phyloP scores from a whole-genome alignment of 768 basidiomycete genomes.

The Pholiota microspora region DNA sequence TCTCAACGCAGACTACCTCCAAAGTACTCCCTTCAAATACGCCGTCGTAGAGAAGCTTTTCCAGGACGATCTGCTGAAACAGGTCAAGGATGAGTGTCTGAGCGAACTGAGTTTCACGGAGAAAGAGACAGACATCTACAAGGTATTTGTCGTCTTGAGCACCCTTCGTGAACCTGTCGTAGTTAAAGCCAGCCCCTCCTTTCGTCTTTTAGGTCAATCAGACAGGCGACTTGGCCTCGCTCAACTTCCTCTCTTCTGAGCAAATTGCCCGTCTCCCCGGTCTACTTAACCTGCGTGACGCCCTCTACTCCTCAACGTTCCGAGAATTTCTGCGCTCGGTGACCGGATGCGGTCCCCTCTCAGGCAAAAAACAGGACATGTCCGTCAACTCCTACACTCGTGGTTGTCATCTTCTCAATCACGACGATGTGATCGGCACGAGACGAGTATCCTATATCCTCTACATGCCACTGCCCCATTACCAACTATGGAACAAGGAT shows the following conservation, averaged over 20 bases:
- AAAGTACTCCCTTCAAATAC: constrained; percentile 77
- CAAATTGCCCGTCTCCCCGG: constrained; percentile 80
- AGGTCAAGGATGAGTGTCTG: constrained; percentile 83
- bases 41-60: constrained; percentile 79
- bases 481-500: constrained; percentile 77
- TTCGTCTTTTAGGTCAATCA: constrained; percentile 74
- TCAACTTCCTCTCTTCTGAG: constrained; percentile 77
- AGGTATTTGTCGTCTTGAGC: constrained; percentile 43
- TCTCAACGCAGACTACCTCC: constrained; percentile 54
- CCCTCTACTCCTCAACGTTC: constrained; percentile 85
- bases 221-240: constrained; percentile 93
- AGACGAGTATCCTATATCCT: constrained; percentile 95
- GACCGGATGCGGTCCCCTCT: constrained; percentile 90
- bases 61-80: constrained; percentile 74
- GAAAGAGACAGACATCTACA: constrained; percentile 99
- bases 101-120: constrained; percentile 78
- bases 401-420: constrained; percentile 93
- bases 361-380: constrained; percentile 92
- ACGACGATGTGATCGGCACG: constrained; percentile 97
- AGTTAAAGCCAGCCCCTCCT: neutral
- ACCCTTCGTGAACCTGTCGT: neutral
- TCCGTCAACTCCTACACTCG: constrained; percentile 89
- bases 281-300: constrained; percentile 81
- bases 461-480: constrained; percentile 83
- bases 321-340: constrained; percentile 80